Evolutionary conservation across 352 stramenopile genomes (phyloP), one percentile per base, ranked within the genome.

Genomic region (Phytophthora fragariaefolia): DNA sequence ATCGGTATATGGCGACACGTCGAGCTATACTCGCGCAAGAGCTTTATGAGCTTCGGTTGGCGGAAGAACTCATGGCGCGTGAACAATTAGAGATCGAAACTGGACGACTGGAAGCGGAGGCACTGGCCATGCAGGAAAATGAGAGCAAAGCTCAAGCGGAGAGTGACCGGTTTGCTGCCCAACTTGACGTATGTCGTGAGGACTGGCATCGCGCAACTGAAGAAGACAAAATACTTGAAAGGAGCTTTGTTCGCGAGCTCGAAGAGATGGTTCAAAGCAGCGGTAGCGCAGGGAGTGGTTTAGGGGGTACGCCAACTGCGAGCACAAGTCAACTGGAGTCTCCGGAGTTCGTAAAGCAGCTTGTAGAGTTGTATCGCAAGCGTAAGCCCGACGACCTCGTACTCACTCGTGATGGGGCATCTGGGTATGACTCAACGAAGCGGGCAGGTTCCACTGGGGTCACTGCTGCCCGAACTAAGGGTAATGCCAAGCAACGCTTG

Each of bases 291-390:
- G 42, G 20, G 23, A 52, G 40, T 17, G 40, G 40, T 26, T 13
- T 47, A 6, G 40, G 66, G 32, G 66, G 42, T 17, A 51, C 71
- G 24, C 71, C 72, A 15, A 65, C 62, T 4, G 67, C 72, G 1
- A 75, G 51, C 24, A 60, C 52, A 2, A 58, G 46, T n/a, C 54
- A 67, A 57, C 20, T 72, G 15, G 73, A 73, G 12, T 74, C 82
- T 2, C 70, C 78, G 13, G 90, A 97, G 18, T 48, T 90, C 2
- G 34, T 93, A 50, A 91, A 91, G 46, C 73, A 89, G 15, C 66
- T 97, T 38, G 38, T 87, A 4, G 84, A 93, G 24, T 66, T 97
- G 1, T 97, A 86, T 57, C 85, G 85, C 59, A 91, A 90, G 50
- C 82, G 85, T 26, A 91, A 89, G 18, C 54, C 51, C 0, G 86